Evolutionary conservation across 352 stramenopile genomes (phyloP), one percentile per base, ranked within the genome.

Genomic region (Phytophthora cryptogea): DNA sequence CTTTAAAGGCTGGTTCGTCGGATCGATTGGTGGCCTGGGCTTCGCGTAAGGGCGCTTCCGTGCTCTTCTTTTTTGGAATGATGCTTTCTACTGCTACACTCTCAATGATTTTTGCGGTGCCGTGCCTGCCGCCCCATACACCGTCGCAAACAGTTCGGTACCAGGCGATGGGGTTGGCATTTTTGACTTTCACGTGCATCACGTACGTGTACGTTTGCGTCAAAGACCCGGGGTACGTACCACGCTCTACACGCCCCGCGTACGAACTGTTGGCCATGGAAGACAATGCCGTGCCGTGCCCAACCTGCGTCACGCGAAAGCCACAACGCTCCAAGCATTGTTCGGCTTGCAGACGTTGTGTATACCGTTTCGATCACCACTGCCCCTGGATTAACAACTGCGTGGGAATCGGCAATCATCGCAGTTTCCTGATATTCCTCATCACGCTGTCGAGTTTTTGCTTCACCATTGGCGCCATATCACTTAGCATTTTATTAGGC

Each of bases 361-460:
- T 94, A 30, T 71, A 91, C 41, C 85, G 85, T 14, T 94, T 94
- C 45, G 85, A 94, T 56, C 85, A 94, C 56, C 85, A 94, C 54
- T 94, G 85, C 64, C 85, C 85, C 36, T 94, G 85, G 85, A 88
- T 94, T 48, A 92, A 91, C 68, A 94, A 94, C 60, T 94, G 85
- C 56, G 72, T 94, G 41, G 85, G 85, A 8, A 66, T 86, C 8
- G 72, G 78, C 20, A 94, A 94, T 52, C 85, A 94, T 57, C 64
- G 68, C 41, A 84, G 69, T 17, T 94, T 94, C 39, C 63, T 94
- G n/a, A 42, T 86, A 16, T 94, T 94, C 37, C 70, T 92, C 27
- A 33, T 59, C 1, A 71, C 62, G 13, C 53, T 94, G 20, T 66
- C 76, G 5, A 35, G 60, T 10, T 90, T 84, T 33, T 92, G 83